Evolutionary conservation across 164 flowering plant genomes (phyloP).

Genomic region (Annona squamosa): DNA sequence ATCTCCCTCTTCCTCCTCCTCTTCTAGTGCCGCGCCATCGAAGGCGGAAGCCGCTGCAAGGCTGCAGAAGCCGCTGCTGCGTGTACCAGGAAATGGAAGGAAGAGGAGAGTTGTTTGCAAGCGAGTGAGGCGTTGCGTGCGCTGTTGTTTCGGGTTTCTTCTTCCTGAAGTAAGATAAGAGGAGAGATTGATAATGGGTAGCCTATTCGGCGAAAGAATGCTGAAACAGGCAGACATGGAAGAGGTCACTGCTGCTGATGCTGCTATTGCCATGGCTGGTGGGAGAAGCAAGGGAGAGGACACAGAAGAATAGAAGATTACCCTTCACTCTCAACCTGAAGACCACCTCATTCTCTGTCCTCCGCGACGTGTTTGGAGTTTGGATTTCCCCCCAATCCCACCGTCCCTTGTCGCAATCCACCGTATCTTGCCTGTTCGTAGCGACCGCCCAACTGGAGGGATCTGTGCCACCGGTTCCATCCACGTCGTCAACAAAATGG

Average conservation of each 20-base stretch:
- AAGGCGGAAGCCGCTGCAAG: neutral
- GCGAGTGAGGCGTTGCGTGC: neutral
- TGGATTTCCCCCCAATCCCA: too few relatives aligned
- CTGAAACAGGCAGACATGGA: neutral
- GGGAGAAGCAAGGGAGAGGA: neutral
- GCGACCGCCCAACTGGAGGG: too few relatives aligned
- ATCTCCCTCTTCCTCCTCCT: conserved; percentile 11
- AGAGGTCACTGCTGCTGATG: neutral
- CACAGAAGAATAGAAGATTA: neutral
- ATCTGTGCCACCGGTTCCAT: too few relatives aligned
- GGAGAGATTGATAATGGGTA: neutral
- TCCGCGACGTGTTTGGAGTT: too few relatives aligned
- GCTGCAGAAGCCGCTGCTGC: neutral
- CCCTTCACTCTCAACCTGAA: too few relatives aligned
- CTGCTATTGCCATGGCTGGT: neutral
- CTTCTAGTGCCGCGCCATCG: neutral
- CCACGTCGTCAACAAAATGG: too few relatives aligned
- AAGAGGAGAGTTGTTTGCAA: neutral
- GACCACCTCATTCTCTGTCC: too few relatives aligned
- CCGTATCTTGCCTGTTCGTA: too few relatives aligned
- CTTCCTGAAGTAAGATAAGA: neutral
- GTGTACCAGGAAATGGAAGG: neutral
- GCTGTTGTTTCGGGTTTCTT: neutral
- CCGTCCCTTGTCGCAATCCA: too few relatives aligned
- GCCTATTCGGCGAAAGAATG: neutral